phyloP scores from a whole-genome alignment of 148 eudicot species.

The Rhododendron ovatum region DNA sequence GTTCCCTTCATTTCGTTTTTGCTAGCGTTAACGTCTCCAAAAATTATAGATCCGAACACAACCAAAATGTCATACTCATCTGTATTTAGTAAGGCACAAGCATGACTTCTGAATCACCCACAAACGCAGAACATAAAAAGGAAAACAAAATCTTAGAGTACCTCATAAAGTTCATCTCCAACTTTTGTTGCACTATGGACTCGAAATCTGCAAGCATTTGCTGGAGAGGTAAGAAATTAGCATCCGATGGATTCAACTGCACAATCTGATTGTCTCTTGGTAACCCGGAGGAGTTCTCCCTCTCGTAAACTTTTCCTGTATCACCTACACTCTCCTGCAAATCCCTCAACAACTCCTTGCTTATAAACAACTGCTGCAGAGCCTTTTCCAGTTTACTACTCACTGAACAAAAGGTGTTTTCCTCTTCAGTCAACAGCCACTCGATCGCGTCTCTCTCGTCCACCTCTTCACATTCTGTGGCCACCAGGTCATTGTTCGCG shows the following conservation, averaged over 20 bases:
- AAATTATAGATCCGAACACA: no score
- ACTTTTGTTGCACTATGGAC: conserved; percentile 24
- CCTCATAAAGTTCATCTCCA: conserved; percentile 36
- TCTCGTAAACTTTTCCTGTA: conserved; percentile 1
- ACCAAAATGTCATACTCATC: no score
- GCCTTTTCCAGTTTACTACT: conserved; percentile 31
- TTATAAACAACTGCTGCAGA: conserved; percentile 24
- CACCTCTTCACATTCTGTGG: conserved; percentile 17
- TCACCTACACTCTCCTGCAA: conserved; percentile 14
- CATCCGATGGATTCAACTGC: neutral
- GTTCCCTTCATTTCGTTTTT: no score
- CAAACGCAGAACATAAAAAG: neutral
- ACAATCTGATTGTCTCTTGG: neutral
- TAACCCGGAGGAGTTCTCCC: neutral
- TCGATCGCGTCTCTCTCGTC: conserved; percentile 16
- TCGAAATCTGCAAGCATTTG: conserved; percentile 24
- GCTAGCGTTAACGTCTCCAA: no score
- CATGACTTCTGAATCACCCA: neutral
- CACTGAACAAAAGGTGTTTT: conserved; percentile 21
- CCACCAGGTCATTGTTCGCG: conserved; percentile 3
- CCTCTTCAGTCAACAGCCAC: conserved; percentile 25
- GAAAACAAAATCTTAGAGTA: conserved; percentile 9
- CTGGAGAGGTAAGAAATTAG: conserved; percentile 13
- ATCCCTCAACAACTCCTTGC: conserved; percentile 31
- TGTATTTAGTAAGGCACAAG: neutral